These are phyloP conservation scores for Trichoderma afroharzianum DNA, from an alignment of 2,329 filamentous ascomycete species.

Conservation along the genomic window DNA sequence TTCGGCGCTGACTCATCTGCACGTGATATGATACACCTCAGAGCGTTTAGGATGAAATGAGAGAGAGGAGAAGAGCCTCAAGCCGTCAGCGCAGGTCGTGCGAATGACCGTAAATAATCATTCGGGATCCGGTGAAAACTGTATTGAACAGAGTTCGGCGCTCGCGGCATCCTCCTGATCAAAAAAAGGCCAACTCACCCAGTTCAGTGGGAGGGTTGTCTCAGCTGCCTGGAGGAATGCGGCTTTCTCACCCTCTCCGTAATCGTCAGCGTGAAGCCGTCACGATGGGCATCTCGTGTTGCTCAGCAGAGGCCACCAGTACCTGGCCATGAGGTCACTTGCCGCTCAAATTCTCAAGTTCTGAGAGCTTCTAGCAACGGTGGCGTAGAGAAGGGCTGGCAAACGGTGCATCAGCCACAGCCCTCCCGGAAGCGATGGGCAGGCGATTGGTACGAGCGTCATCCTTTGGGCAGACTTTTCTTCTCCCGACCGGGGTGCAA, in stretches of 20 bases:
- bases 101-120: conserved; percentile 9
- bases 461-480: conserved; percentile 12
- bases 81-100: not conserved
- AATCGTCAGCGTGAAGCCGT: not conserved
- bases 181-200: not conserved
- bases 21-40: not conserved
- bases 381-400: not conserved
- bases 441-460: not conserved
- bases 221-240: conserved; percentile 8
- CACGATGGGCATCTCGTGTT: not conserved
- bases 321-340: conserved; percentile 14
- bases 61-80: not conserved
- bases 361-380: not conserved
- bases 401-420: conserved; percentile 1
- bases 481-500: not conserved
- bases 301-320: not conserved
- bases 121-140: not conserved
- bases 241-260: not conserved
- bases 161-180: not conserved
- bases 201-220: not conserved
- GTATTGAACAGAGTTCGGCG: not conserved
- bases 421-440: not conserved
- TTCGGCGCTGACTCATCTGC: not conserved
- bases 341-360: conserved; percentile 2
- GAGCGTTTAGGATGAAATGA: not conserved